These are phyloP conservation scores for Colletotrichum sp. DNA, from an alignment of 2,329 filamentous ascomycete genomes.

Conservation along the genomic window DNA sequence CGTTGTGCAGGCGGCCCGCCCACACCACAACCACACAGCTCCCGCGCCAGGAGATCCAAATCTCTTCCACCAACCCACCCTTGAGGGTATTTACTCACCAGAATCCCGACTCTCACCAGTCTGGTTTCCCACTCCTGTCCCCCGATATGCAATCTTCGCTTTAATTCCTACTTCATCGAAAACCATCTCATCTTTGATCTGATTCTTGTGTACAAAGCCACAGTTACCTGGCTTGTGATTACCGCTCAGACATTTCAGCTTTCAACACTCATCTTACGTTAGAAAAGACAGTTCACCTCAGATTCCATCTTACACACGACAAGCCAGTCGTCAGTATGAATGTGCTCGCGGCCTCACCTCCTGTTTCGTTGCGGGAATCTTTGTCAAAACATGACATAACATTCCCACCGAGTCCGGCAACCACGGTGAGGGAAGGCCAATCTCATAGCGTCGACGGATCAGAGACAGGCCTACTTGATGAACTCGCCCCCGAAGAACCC, in stretches of 20 bases:
- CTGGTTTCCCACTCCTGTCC: background rate
- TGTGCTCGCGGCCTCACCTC: background rate
- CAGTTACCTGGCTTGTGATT: background rate
- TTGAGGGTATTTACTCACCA: conserved; percentile 4
- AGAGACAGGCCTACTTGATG: conserved; percentile 18
- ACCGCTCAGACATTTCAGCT: background rate
- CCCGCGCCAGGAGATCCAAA: conserved; percentile 12
- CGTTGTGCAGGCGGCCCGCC: conserved; percentile 2
- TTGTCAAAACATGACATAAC: conserved; percentile 15
- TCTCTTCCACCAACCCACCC: background rate
- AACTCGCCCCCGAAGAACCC: conserved; percentile 18
- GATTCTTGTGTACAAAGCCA: background rate
- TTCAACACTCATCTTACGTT: background rate
- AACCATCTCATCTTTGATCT: background rate
- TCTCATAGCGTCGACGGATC: conserved; percentile 35
- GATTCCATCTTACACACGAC: background rate
- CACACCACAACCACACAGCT: conserved; percentile 14
- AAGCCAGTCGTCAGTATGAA: background rate
- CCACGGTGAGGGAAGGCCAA: conserved; percentile 41
- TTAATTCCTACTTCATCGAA: background rate
- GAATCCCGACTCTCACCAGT: background rate
- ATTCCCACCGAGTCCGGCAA: conserved; percentile 44
- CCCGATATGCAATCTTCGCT: background rate
- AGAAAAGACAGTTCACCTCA: background rate
- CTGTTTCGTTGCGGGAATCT: background rate